These are phyloP conservation scores for Dactylis glomerata DNA, from an alignment of 176 grass and related monocot species.

Conservation along the genomic window DNA sequence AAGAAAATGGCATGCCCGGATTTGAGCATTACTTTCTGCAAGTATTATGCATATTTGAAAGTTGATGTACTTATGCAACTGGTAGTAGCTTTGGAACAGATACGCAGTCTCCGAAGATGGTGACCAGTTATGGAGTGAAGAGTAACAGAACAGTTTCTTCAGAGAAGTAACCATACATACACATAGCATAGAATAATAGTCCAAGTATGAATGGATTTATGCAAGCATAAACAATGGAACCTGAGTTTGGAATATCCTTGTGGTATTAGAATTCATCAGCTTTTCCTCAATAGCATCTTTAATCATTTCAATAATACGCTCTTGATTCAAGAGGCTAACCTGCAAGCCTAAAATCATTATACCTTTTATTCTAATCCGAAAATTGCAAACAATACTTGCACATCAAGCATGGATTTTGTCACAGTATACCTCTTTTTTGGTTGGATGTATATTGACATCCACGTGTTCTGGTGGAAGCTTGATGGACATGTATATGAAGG, in stretches of 20 bases:
- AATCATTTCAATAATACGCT: conserved; percentile 79
- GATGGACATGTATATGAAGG: conserved; percentile 99
- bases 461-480: conserved; percentile 85
- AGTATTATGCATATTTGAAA: neutral
- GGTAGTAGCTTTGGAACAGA: conserved; percentile 5
- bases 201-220: neutral
- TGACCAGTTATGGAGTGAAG: neutral
- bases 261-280: conserved; percentile 80
- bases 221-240: conserved; percentile 34
- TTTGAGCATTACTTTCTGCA: neutral
- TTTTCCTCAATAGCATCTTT: conserved; percentile 71
- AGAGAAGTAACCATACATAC: neutral
- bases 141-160: neutral
- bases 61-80: neutral
- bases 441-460: conserved; percentile 96
- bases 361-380: neutral
- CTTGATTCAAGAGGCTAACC: conserved; percentile 98
- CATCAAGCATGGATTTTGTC: neutral
- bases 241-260: conserved; percentile 91
- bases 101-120: neutral
- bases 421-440: conserved; percentile 83
- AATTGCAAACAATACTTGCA: conserved; percentile 13
- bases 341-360: conserved; percentile 36
- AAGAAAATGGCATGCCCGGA: neutral
- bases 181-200: no score